A percentile compares a stretch with the other conserved stretches of the same genome.
These are phyloP conservation scores for Ophiostoma pallidulum DNA, from an alignment of 2,329 filamentous ascomycete genomes.

Conservation along the genomic window DNA sequence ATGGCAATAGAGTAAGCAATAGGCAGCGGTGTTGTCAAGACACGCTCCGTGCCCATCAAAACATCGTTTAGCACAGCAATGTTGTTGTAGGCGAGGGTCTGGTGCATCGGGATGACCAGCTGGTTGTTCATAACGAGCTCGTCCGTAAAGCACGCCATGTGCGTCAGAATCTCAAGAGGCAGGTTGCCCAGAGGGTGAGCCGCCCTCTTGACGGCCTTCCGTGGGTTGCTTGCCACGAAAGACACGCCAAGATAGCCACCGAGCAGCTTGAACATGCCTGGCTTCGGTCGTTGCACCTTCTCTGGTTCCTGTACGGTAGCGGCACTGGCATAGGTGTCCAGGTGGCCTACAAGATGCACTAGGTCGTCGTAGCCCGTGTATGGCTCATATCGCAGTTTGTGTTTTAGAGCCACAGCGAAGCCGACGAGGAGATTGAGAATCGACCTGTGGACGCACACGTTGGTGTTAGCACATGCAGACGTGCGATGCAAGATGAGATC, in stretches of 20 bases:
- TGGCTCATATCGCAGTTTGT: conserved; percentile 64
- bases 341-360: conserved; percentile 48
- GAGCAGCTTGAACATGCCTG: conserved; percentile 37
- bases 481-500: conserved; percentile 7
- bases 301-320: conserved; percentile 30
- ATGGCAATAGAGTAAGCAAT: conserved; percentile 68
- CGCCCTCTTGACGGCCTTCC: conserved; percentile 58
- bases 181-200: conserved; percentile 61
- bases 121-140: conserved; percentile 42
- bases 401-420: conserved; percentile 60
- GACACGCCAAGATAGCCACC: conserved; percentile 60
- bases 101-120: conserved; percentile 38
- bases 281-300: conserved; percentile 24
- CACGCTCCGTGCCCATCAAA: conserved; percentile 57
- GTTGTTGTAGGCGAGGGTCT: conserved; percentile 38
- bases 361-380: conserved; percentile 62
- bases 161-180: conserved; percentile 60
- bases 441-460: conserved; percentile 26
- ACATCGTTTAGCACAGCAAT: conserved; percentile 55
- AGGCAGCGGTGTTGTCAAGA: conserved; percentile 62
- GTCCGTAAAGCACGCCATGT: conserved; percentile 53
- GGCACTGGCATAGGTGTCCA: conserved; percentile 55
- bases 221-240: conserved; percentile 59
- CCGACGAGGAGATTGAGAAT: conserved; percentile 61
- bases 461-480: conserved; percentile 1